Evolutionary conservation across 805 yeast species (phyloP), one percentile per base, ranked within the genome.

Genomic region (Saccharomycopsis sp.): DNA sequence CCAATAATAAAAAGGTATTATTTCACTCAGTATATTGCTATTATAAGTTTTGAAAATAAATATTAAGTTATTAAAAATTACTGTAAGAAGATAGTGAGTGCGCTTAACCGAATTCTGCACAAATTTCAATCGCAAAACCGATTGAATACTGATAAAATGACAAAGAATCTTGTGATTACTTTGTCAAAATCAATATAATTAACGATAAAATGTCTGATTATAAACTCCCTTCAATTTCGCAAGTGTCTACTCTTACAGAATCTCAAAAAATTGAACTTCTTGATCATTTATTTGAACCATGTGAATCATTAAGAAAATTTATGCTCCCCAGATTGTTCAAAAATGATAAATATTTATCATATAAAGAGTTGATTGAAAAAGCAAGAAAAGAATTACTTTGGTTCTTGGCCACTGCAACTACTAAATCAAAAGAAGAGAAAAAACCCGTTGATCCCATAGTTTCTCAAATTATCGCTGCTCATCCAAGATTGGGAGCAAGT

Each of bases 401-500:
- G 12, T 57, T 67, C 26, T 52, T 64, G 21, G 23, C 40, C 9
- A 5, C 34, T 5, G 42, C 27, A 19, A 19, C 21, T 6, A 36
- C 44, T 8, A 47, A 52, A 6, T n/a, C n/a, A n/a, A n/a, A n/a
- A n/a, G n/a, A n/a, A n/a, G 52, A 57, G 3, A 57, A 57, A 27
- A 52, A 50, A 17, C 44, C 41, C 18, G 37, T 43, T 31, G 47
- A 46, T 6, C 50, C 47, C 17, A 52, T 54, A 15, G 55, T 71
- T 10, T 52, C 66, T 33, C 61, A 69, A 30, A 85, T 88, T 42
- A 74, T 88, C n/a, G 78, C 84, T 1, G 95, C 96, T 0, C 96
- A 87, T 60, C 96, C 96, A 14, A 66, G 95, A 41, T 63, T 87
- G 14, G 96, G 96, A 1, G 42, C 45, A 5, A 25, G 34, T 10